Base-by-base conservation (phyloP, 768 basidiomycete genomes). In the Phaeolepiota aurea region DNA sequence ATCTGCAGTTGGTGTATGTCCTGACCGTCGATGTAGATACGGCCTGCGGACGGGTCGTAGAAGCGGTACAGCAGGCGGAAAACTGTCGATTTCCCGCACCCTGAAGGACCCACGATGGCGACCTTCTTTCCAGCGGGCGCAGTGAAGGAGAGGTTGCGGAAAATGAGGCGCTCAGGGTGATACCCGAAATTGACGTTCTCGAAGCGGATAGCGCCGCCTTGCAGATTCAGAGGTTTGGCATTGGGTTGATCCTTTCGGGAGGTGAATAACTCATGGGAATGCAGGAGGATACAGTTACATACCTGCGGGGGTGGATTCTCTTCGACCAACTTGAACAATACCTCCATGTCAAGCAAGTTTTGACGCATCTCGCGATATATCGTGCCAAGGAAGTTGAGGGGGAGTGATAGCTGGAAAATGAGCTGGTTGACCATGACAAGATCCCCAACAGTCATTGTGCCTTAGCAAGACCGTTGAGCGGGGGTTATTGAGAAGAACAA, bases 371-470 rank as follows among this genome's bases (percentile, higher is more conserved):
- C 96, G 36, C 96, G 88, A 54, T 99, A 99, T 38, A 99, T 93
- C 1, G 92, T 89, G 1, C 90, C 96, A 44, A 99, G 66, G 64
- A 99, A 99, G 63, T 98, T 98, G 45, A 99, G 78, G 3, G 96
- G 96, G 21, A 98, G 65, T 0, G 92, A 96, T 0, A 99, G 68
- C 55, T 99, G 96, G 69, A 99, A 99, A 22, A 98, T 91, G 18
- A 99, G 74, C 55, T 97, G 94, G 60, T 99, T 99, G 51, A 96
- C 86, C 94, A 99, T 98, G 50, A 99, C 96, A 11, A 99, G 76
- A 54, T 99, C 96, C 5, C 96, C 96, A 16, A 99, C 77, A 3
- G 93, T 96, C 94, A 99, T 98, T 0, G 88, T 90, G 5, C 92
- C 93, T 93, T 47, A 10, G 20, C 9, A 9, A 20, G 44, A 34